A percentile compares a stretch with the other conserved stretches of the same genome.
These are phyloP conservation scores for Perkinsus olseni DNA, from an alignment of 169 alveolate genomes.

Conservation along the genomic window DNA sequence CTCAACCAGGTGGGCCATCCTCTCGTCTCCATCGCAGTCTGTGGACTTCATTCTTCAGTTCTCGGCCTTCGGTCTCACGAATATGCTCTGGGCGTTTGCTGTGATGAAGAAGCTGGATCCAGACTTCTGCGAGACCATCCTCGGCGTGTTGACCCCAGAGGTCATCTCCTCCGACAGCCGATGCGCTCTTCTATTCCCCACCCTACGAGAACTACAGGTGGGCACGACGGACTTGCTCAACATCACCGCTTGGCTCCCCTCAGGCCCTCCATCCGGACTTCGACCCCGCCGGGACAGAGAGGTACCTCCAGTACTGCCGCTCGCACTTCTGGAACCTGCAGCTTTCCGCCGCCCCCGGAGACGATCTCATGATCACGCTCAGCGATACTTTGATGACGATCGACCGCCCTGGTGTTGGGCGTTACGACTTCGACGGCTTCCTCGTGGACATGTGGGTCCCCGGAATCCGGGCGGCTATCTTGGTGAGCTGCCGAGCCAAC, in stretches of 20 bases:
- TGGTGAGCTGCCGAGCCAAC: not conserved
- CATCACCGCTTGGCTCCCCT: not conserved
- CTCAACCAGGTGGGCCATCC: not conserved
- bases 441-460: not conserved
- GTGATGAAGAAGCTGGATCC: not conserved
- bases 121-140: not conserved
- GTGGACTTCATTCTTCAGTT: not conserved
- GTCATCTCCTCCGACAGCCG: not conserved
- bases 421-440: not conserved
- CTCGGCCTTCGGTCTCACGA: not conserved
- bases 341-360: not conserved
- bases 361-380: not conserved
- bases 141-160: not conserved
- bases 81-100: not conserved
- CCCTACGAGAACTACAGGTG: not conserved
- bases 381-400: not conserved
- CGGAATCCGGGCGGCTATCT: not conserved
- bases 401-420: not conserved
- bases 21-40: not conserved
- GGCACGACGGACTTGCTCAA: not conserved
- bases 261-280: not conserved
- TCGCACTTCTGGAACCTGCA: not conserved
- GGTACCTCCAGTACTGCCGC: not conserved
- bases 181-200: not conserved
- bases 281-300: not conserved